These are phyloP conservation scores for Sphaerosporella brunnea DNA, from an alignment of 495 filamentous ascomycete species.

Conservation along the genomic window DNA sequence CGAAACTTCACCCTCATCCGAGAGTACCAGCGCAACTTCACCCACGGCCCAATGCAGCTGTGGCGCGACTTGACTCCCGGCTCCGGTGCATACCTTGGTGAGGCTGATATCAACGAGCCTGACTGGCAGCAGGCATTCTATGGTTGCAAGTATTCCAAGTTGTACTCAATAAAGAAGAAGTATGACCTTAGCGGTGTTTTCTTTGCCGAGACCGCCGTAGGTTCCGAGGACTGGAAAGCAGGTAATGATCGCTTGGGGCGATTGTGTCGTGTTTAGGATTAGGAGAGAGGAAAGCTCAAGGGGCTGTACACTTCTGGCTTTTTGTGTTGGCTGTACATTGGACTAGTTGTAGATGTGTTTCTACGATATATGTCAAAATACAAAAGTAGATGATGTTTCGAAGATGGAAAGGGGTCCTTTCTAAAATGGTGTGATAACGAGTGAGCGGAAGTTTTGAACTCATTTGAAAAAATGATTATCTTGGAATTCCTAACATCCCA, in stretches of 20 bases:
- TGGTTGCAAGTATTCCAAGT: slow-evolving; percentile 31
- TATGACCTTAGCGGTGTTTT: slow-evolving; percentile 38
- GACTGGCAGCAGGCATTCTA: slow-evolving; percentile 47
- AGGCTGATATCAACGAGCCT: slow-evolving; percentile 44
- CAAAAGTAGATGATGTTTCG: no score
- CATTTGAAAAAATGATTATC: no score
- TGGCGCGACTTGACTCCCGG: slow-evolving; percentile 28
- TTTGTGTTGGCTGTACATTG: no score
- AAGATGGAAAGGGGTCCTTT: no score
- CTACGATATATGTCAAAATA: no score
- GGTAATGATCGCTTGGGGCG: slow-evolving; percentile 6
- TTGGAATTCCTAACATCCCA: no score
- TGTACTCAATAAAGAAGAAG: slow-evolving; percentile 34
- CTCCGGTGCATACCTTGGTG: slow-evolving; percentile 33
- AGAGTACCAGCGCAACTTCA: slow-evolving; percentile 6
- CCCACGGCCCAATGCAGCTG: slow-evolving; percentile 32
- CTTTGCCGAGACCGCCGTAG: slow-evolving; percentile 34
- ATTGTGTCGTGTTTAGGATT: slow-evolving; percentile 13
- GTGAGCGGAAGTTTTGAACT: no score
- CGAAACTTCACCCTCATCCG: slow-evolving; percentile 5
- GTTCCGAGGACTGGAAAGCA: slow-evolving; percentile 32
- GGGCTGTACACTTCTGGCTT: no score
- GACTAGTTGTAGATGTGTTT: no score
- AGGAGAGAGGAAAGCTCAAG: no score
- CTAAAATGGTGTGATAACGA: no score